Evolutionary conservation across 208 protist genomes (phyloP), one percentile per base, ranked within the genome.

Genomic region (Leishmania turanica): DNA sequence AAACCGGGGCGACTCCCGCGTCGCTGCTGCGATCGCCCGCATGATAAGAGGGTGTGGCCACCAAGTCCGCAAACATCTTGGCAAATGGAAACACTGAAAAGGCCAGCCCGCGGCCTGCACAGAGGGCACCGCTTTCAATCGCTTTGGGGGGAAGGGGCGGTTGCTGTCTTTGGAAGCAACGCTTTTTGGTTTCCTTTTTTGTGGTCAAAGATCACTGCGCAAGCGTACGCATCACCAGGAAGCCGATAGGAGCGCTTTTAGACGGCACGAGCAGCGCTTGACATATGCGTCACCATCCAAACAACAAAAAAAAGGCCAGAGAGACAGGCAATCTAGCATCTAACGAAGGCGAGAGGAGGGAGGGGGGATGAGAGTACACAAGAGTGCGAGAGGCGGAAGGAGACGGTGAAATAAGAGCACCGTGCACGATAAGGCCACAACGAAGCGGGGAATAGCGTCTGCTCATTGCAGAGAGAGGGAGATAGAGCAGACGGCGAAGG

Each of bases 21-120:
- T 56, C 24, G 54, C 75, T 75, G 56, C 66, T 64, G 53, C 34
- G 37, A 53, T 69, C 77, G 51, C 69, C 75, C 2, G 64, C 62
- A 4, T 42, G 21, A 54, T 31, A 54, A 4, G 75, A 79, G 47
- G 80, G 45, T 64, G 80, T 65, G 5, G 80, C 75, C 24, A 84
- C 51, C 40, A 84, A 51, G 17, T 65, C 80, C 13, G 80, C 37
- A 68, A 84, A 84, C 80, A 84, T 84, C 19, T 69, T 49, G 19
- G 37, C 40, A 24, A 1, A 31, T 27, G 24, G 4, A 51, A n/a
- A 7, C 40, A 34, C 45, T 7, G 62, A 45, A 78, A 49, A 1
- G 0, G 47, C 6, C 45, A 64, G 31, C 27, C 24, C 40, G 69
- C 34, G 2, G n/a, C 27, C 27, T 31, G 24, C 42, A 17, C 2